Percentiles rank a stretch among this genome's conserved stretches.
These are phyloP conservation scores for Lonicera japonica DNA, from an alignment of 129 eudicot genomes.

Conservation along the genomic window DNA sequence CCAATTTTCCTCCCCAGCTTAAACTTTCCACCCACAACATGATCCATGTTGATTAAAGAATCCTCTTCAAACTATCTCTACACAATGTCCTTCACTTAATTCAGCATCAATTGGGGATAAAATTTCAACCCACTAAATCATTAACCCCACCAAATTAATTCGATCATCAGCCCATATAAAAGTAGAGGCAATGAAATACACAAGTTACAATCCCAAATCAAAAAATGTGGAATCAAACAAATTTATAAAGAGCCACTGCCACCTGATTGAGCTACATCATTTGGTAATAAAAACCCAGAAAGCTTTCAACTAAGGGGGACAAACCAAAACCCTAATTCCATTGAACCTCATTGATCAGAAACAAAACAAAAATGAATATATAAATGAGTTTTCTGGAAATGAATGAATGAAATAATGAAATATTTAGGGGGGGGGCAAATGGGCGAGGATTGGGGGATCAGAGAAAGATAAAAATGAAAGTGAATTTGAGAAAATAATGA, in stretches of 20 bases:
- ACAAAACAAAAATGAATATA: neutral
- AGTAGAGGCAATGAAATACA: constrained; percentile 4
- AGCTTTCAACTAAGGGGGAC: neutral
- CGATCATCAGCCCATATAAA: constrained; percentile 15
- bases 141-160: neutral
- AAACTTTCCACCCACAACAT: constrained; percentile 87
- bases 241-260: neutral
- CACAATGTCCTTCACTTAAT: constrained; percentile 28
- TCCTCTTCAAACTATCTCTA: constrained; percentile 16
- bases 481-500: constrained; percentile 14
- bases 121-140: constrained; percentile 8
- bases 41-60: constrained; percentile 59
- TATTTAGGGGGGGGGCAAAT: constrained; percentile 50
- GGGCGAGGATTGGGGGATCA: constrained; percentile 47
- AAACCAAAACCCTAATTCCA: constrained; percentile 16
- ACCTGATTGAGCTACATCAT: constrained; percentile 17
- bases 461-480: constrained; percentile 20
- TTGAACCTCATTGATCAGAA: constrained; percentile 7
- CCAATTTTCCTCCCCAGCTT: constrained; percentile 98
- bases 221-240: neutral
- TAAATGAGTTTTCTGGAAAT: neutral
- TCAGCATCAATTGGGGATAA: constrained; percentile 19
- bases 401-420: constrained; percentile 8
- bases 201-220: constrained; percentile 7
- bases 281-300: constrained; percentile 1